A percentile compares a stretch with the other conserved stretches of the same genome.
Conservation (phyloP, 345 rosid species). For the Cardamine chenopodiifolia region DNA sequence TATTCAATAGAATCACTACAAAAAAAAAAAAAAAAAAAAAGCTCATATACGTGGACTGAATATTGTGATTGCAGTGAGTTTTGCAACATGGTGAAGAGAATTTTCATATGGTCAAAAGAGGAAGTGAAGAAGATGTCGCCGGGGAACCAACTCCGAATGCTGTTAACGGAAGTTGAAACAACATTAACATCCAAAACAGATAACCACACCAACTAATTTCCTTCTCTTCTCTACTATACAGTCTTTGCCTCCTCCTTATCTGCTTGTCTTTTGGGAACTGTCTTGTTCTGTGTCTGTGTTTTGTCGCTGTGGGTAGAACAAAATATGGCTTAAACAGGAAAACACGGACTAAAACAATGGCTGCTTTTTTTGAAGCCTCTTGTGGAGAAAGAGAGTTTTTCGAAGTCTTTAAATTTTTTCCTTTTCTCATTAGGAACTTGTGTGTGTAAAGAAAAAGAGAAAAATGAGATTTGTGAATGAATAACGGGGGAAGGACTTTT, state of each 20-base stretch:
- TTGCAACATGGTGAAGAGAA: slow-evolving; percentile 86
- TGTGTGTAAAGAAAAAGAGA: slow-evolving; percentile 21
- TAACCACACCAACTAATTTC: slow-evolving; percentile 22
- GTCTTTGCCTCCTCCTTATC: slow-evolving; percentile 8
- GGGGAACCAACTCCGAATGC: slow-evolving; percentile 53
- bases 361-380: slow-evolving; percentile 38
- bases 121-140: slow-evolving; percentile 76
- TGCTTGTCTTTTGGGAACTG: slow-evolving; percentile 1
- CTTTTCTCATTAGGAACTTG: slow-evolving; percentile 9
- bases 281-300: slow-evolving; percentile 20
- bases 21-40: slow-evolving; percentile 8
- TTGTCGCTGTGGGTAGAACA: slow-evolving; percentile 6
- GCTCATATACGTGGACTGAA: neutral
- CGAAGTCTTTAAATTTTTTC: neutral
- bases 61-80: slow-evolving; percentile 66
- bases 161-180: slow-evolving; percentile 62
- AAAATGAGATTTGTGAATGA: slow-evolving; percentile 36
- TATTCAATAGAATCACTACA: neutral
- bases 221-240: neutral
- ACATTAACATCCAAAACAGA: slow-evolving; percentile 41
- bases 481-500: slow-evolving; percentile 13
- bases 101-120: slow-evolving; percentile 74
- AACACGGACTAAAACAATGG: slow-evolving; percentile 19
- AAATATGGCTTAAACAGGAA: neutral
- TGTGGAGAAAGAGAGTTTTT: slow-evolving; percentile 15